Evolutionary conservation across 495 filamentous ascomycete species (phyloP).

Genomic region (Xylaria castorea): DNA sequence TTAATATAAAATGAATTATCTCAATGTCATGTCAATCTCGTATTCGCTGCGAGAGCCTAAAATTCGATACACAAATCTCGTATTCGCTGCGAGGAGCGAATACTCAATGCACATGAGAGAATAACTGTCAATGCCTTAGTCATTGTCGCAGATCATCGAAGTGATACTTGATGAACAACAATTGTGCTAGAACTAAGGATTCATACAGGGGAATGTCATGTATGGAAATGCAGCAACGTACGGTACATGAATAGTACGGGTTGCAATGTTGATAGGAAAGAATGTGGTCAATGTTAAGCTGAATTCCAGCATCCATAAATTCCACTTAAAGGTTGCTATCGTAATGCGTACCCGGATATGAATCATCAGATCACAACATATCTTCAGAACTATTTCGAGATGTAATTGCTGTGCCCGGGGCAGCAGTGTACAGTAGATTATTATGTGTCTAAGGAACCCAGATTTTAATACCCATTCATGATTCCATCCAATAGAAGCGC

Average conservation of each 20-base stretch:
- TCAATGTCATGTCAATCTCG: too few relatives aligned
- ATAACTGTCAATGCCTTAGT: not conserved
- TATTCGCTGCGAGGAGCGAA: not conserved
- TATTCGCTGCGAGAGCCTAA: too few relatives aligned
- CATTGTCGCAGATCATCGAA: not conserved
- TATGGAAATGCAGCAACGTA: not conserved
- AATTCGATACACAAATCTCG: too few relatives aligned
- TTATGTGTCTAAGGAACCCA: not conserved
- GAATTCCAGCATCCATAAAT: not conserved
- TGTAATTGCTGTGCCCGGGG: not conserved
- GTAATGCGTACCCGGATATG: not conserved
- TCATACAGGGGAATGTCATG: not conserved
- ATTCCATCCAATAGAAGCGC: not conserved
- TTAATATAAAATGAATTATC: not conserved
- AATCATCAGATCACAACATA: not conserved
- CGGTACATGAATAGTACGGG: not conserved
- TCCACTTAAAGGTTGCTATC: not conserved
- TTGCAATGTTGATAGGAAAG: not conserved
- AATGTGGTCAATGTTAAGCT: not conserved
- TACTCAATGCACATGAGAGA: not conserved
- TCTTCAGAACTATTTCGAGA: not conserved
- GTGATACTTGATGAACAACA: not conserved
- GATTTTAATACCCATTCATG: not conserved
- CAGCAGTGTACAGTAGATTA: not conserved
- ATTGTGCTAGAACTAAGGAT: not conserved